A percentile compares a stretch with the other conserved stretches of the same genome.
These are phyloP conservation scores for Dioscorea zingiberensis DNA, from an alignment of 106 monocot genomes.

Conservation along the genomic window DNA sequence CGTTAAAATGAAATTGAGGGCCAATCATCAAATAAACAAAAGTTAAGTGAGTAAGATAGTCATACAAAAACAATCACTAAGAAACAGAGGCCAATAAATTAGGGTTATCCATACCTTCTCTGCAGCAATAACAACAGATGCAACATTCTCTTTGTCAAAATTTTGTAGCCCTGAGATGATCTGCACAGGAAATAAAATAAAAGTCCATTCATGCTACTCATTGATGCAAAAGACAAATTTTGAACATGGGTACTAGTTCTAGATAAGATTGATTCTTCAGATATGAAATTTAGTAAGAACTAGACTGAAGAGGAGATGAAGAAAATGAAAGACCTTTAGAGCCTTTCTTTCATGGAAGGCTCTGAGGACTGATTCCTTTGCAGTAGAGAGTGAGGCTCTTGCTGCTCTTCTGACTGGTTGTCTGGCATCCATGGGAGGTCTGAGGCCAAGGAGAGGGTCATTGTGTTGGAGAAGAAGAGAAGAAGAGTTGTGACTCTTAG, in stretches of 20 bases:
- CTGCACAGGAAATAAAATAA: conserved; percentile 24
- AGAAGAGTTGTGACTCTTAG: neutral
- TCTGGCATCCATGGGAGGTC: neutral
- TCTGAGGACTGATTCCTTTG: conserved; percentile 34
- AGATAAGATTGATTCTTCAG: neutral
- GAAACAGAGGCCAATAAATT: neutral
- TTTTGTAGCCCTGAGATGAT: conserved; percentile 86
- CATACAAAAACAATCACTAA: neutral
- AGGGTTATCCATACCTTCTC: conserved; percentile 53
- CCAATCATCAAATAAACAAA: neutral
- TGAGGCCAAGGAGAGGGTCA: neutral
- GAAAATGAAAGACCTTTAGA: conserved; percentile 30
- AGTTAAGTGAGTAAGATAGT: neutral
- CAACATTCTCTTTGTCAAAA: conserved; percentile 68
- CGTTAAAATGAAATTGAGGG: neutral
- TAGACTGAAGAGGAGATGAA: neutral
- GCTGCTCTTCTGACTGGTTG: neutral
- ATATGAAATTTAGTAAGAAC: neutral
- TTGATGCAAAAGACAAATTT: neutral
- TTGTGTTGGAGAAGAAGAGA: neutral
- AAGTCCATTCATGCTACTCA: neutral
- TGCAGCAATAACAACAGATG: conserved; percentile 78
- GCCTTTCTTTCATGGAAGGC: conserved; percentile 33
- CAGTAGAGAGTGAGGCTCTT: conserved; percentile 11
- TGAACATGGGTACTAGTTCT: neutral